These are phyloP conservation scores for Apiotrichum akiyoshidainum DNA, from an alignment of 1,284 basidiomycete species.

Conservation along the genomic window DNA sequence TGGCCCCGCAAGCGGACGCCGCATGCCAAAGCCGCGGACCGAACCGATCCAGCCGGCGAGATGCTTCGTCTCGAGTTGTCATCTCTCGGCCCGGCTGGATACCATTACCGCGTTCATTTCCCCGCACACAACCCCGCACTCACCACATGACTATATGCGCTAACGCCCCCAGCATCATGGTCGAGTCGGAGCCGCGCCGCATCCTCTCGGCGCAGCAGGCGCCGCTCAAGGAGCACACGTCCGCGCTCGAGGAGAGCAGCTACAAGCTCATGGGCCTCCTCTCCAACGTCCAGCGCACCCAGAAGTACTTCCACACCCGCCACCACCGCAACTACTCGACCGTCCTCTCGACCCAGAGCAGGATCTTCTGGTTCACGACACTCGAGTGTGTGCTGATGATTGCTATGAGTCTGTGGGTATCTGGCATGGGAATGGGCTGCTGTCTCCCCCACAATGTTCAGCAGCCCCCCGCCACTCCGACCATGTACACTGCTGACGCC, in stretches of 20 bases:
- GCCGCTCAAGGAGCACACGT: conserved; percentile 78
- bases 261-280: conserved; percentile 82
- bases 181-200: conserved; percentile 86
- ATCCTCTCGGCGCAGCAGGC: conserved; percentile 69
- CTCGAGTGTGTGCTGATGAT: conserved; percentile 72
- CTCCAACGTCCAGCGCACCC: conserved; percentile 79
- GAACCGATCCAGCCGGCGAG: too few species aligned
- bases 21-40: too few species aligned
- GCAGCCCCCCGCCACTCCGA: too few species aligned
- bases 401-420: conserved; percentile 63
- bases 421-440: too few species aligned
- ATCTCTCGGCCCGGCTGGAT: too few species aligned
- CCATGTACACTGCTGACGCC: conserved; percentile 2
- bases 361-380: conserved; percentile 85
- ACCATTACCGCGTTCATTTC: too few species aligned
- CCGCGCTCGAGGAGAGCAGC: conserved; percentile 84
- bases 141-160: neutral
- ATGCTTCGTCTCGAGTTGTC: too few species aligned
- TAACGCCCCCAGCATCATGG: conserved; percentile 65
- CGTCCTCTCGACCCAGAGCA: conserved; percentile 38
- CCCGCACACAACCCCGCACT: too few species aligned
- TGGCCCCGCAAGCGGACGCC: too few species aligned
- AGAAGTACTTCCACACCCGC: conserved; percentile 64
- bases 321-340: conserved; percentile 44
- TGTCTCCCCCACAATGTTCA: too few species aligned